A percentile compares a stretch with the other conserved stretches of the same genome.
Conservation (phyloP, 2,329 filamentous ascomycete genomes). For the Neocucurbitaria cava region DNA sequence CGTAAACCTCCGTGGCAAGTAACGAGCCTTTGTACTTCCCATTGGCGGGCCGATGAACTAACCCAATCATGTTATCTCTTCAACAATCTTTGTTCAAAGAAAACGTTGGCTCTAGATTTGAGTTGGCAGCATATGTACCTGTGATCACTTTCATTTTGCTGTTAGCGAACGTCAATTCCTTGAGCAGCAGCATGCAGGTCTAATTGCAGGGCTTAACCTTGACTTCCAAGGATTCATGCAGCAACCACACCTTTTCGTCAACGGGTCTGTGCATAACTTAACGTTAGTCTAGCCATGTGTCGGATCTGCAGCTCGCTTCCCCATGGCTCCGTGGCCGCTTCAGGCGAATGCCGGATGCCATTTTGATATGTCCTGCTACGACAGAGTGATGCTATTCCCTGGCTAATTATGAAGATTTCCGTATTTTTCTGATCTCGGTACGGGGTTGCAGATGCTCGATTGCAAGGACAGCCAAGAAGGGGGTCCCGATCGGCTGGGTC, state of each 20-base stretch:
- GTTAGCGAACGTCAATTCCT: neutral
- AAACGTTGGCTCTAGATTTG: too few relatives aligned
- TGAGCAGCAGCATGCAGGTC: neutral
- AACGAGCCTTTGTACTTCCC: neutral
- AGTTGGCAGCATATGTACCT: neutral
- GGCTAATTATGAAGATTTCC: neutral
- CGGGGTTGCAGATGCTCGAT: neutral
- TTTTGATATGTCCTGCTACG: neutral
- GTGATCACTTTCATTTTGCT: neutral
- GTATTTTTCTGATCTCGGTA: neutral
- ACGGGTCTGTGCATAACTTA: neutral
- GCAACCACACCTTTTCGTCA: neutral
- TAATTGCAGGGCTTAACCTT: neutral
- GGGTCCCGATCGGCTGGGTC: neutral
- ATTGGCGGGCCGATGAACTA: neutral
- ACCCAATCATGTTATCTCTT: neutral
- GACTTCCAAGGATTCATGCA: constrained; percentile 6
- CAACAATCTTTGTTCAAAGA: neutral
- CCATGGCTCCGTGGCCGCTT: neutral
- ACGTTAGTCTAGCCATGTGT: neutral
- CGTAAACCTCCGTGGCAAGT: neutral
- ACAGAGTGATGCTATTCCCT: neutral
- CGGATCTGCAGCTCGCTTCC: neutral
- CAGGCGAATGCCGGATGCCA: neutral
- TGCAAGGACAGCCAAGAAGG: neutral